Evolutionary conservation across 768 basidiomycete species (phyloP).

Genomic region (Phlebiopsis flavidoalba): DNA sequence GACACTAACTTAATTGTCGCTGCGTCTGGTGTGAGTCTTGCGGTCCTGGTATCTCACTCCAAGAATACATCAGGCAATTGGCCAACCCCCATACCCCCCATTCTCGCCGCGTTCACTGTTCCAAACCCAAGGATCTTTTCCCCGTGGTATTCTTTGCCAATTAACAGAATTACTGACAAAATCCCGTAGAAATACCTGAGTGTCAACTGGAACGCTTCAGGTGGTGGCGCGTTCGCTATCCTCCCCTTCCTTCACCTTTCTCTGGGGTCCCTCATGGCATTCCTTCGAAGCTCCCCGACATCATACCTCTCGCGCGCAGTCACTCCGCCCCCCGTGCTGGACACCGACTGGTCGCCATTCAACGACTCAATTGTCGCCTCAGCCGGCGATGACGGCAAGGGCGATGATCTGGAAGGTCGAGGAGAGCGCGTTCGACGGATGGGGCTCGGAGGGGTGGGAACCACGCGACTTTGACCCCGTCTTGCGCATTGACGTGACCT

Average conservation of each 20-base stretch:
- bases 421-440: slow-evolving; percentile 66
- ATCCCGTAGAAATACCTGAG: slow-evolving; percentile 58
- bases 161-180: background rate
- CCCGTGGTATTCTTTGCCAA: background rate
- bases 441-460: slow-evolving; percentile 80
- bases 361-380: slow-evolving; percentile 89
- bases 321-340: slow-evolving; percentile 82
- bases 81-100: too few species aligned
- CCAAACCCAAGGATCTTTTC: background rate
- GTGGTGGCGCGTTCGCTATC: slow-evolving; percentile 93
- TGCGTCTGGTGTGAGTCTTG: slow-evolving; percentile 67
- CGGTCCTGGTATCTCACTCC: background rate
- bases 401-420: slow-evolving; percentile 87
- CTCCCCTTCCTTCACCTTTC: slow-evolving; percentile 75
- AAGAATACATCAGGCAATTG: background rate
- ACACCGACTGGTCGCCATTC: slow-evolving; percentile 96
- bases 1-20: slow-evolving; percentile 90
- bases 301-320: slow-evolving; percentile 85
- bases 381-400: slow-evolving; percentile 91
- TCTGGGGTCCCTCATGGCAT: slow-evolving; percentile 43
- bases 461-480: slow-evolving; percentile 84
- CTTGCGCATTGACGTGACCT: slow-evolving; percentile 69
- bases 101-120: too few species aligned
- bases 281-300: slow-evolving; percentile 83
- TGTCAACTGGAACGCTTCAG: slow-evolving; percentile 91